Conservation (phyloP, 1,284 basidiomycete genomes). For the Cryptococcus hybrid region DNA sequence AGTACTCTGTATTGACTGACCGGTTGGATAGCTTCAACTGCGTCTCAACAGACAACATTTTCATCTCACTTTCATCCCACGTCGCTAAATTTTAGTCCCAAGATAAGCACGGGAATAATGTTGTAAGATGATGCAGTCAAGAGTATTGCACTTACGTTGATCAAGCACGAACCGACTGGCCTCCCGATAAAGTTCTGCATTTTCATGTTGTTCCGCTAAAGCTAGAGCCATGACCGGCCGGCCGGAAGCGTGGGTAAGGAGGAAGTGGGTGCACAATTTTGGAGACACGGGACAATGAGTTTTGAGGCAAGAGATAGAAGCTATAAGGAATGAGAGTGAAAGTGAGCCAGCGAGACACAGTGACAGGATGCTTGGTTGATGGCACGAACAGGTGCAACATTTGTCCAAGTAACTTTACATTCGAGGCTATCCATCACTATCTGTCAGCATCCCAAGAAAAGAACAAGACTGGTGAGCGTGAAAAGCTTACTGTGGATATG, state of each 20-base stretch:
- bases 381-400: conserved; percentile 65
- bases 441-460: conserved; percentile 4
- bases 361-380: not conserved
- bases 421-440: conserved; percentile 59
- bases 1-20: conserved; percentile 43
- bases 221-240: conserved; percentile 85
- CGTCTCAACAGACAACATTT: conserved; percentile 72
- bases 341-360: too few relatives aligned
- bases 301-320: conserved; percentile 39
- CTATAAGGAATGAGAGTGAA: conserved; percentile 8
- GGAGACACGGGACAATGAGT: conserved; percentile 69
- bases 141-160: conserved; percentile 56
- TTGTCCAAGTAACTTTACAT: conserved; percentile 90
- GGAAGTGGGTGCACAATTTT: conserved; percentile 77
- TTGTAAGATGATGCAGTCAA: not conserved
- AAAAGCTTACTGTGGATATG: conserved; percentile 38
- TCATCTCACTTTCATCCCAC: conserved; percentile 67
- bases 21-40: conserved; percentile 82
- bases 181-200: conserved; percentile 85
- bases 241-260: conserved; percentile 85
- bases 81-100: conserved; percentile 23
- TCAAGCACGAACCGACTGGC: conserved; percentile 85
- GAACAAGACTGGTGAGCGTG: not conserved
- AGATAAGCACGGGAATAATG: not conserved
- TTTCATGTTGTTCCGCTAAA: conserved; percentile 80